These are phyloP conservation scores for Streptanthus diversifolius DNA, from an alignment of 345 rosid genomes.

Conservation along the genomic window DNA sequence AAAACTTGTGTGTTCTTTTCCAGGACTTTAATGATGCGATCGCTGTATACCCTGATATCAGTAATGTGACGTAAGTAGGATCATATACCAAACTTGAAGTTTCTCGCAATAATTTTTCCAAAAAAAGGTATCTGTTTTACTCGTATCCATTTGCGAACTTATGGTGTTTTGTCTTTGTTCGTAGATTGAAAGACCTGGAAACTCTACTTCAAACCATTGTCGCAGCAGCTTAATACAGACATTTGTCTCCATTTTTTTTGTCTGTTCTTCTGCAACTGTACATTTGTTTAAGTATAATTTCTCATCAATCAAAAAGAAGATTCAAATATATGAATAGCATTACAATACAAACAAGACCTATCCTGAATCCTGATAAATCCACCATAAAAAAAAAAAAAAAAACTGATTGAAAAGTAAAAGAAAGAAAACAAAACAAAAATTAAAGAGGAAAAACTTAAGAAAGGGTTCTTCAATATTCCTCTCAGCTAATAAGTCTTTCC, in stretches of 20 bases:
- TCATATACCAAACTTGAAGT: not conserved
- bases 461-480: not conserved
- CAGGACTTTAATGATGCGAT: slow-evolving; percentile 86
- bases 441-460: slow-evolving; percentile 3
- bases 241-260: not conserved
- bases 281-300: not conserved
- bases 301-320: not conserved
- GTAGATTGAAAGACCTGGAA: slow-evolving; percentile 31
- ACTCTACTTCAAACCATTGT: slow-evolving; percentile 23
- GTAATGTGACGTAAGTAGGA: slow-evolving; percentile 54
- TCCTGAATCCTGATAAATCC: slow-evolving; percentile 14
- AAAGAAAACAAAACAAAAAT: slow-evolving; percentile 12
- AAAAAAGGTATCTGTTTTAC: not conserved
- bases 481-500: slow-evolving; percentile 13
- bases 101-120: not conserved
- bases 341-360: slow-evolving; percentile 28
- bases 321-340: slow-evolving; percentile 12
- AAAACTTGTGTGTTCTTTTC: not conserved
- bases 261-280: not conserved
- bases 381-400: slow-evolving; percentile 1
- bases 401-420: not conserved
- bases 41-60: slow-evolving; percentile 74
- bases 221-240: slow-evolving; percentile 18
- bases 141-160: not conserved
- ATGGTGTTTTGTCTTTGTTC: not conserved